Percentiles rank a stretch among this genome's conserved stretches.
phyloP scores from a whole-genome alignment of 371 early-diverging fungal genomes.

The Dinochytrium kinnereticum region DNA sequence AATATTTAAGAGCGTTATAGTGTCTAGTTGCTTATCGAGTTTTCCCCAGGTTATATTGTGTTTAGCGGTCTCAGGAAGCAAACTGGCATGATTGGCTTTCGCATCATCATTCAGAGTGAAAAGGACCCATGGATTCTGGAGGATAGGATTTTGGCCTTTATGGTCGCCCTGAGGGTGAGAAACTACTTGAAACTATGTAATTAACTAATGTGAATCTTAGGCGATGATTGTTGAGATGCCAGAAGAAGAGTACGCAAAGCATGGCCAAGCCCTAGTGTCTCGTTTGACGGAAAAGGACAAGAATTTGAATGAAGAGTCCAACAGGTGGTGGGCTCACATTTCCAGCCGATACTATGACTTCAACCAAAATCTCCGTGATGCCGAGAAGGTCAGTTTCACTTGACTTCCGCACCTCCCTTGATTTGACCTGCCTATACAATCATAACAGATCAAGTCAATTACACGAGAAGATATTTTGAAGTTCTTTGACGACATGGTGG shows the following conservation, averaged over 20 bases:
- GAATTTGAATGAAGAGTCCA: conserved; percentile 78
- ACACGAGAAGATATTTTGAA: conserved; percentile 56
- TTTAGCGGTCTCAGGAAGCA: conserved; percentile 74
- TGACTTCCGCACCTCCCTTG: not conserved
- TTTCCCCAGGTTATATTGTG: conserved; percentile 77
- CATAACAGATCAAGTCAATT: conserved; percentile 55
- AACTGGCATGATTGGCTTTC: conserved; percentile 69
- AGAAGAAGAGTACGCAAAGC: conserved; percentile 73
- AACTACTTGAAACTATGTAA: conserved; percentile 17
- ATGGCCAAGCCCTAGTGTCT: conserved; percentile 72
- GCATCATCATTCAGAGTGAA: conserved; percentile 88
- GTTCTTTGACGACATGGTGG: conserved; percentile 66
- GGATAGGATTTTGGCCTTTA: conserved; percentile 78
- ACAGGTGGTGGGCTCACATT: conserved; percentile 81
- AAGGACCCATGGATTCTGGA: conserved; percentile 83
- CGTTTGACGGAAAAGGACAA: conserved; percentile 85
- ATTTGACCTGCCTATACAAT: not conserved
- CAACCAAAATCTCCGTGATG: conserved; percentile 58
- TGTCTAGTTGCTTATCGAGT: not conserved
- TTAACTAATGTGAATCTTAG: conserved; percentile 50
- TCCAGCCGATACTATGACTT: conserved; percentile 84
- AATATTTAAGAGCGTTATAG: not conserved
- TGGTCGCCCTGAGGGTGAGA: conserved; percentile 55
- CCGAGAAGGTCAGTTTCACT: conserved; percentile 31
- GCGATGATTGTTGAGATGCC: conserved; percentile 59